Conservation (phyloP, 371 early-diverging fungal species). For the Mucor piriformis region DNA sequence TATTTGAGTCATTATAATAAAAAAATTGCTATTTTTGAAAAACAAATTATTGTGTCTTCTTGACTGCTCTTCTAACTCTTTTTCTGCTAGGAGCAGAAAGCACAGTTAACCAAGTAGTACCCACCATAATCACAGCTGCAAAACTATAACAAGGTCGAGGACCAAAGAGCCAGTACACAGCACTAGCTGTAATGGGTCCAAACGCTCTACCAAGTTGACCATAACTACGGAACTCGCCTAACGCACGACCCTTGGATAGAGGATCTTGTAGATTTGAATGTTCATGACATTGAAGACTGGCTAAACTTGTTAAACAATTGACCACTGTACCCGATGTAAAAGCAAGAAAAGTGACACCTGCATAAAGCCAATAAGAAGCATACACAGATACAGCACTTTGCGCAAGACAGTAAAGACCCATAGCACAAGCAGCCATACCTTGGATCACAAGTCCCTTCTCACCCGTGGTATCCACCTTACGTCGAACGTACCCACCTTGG, state of each 20-base stretch:
- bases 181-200: conserved; percentile 89
- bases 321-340: conserved; percentile 95
- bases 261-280: conserved; percentile 12
- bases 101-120: conserved; percentile 22
- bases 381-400: conserved; percentile 35
- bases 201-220: conserved; percentile 93
- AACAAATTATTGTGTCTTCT: conserved; percentile 9
- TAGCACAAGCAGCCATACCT: conserved; percentile 75
- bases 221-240: conserved; percentile 87
- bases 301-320: conserved; percentile 85
- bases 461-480: conserved; percentile 66
- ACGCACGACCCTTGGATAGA: conserved; percentile 66
- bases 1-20: neutral
- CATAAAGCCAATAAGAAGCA: conserved; percentile 26
- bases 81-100: conserved; percentile 8
- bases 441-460: conserved; percentile 77
- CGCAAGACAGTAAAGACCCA: conserved; percentile 73
- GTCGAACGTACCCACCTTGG: conserved; percentile 93
- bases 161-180: conserved; percentile 88
- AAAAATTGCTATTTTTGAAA: neutral
- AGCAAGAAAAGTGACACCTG: conserved; percentile 79
- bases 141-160: conserved; percentile 57
- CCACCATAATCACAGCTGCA: conserved; percentile 38
- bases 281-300: conserved; percentile 58
- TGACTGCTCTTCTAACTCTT: neutral